Evolutionary conservation across 2,329 filamentous ascomycete species (phyloP).

Genomic region (Furcasterigmium sp.): DNA sequence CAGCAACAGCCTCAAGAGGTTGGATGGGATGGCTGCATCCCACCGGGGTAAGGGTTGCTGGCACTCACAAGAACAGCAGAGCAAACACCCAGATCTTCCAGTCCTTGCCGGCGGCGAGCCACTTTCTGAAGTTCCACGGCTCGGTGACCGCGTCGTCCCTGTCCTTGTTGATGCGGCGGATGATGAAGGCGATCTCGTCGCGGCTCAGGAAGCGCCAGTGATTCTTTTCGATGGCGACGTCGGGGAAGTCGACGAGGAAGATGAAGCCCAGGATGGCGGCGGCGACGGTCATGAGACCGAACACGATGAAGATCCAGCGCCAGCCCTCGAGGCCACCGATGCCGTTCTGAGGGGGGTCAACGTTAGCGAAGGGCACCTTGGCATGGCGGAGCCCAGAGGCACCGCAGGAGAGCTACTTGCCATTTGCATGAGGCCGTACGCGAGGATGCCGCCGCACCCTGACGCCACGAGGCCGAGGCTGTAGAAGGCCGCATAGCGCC

Average conservation of each 20-base stretch:
- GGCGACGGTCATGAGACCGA: conserved; percentile 36
- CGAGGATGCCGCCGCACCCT: conserved; percentile 39
- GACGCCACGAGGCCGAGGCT: conserved; percentile 28
- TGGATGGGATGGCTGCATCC: no score
- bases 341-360: conserved; percentile 35
- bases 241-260: conserved; percentile 37
- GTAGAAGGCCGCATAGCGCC: conserved; percentile 27
- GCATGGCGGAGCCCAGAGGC: no score
- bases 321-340: conserved; percentile 33
- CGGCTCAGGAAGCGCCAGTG: conserved; percentile 51
- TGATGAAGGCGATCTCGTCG: conserved; percentile 60
- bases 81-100: conserved; percentile 63
- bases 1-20: conserved; percentile 1
- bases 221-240: conserved; percentile 41
- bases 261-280: conserved; percentile 28
- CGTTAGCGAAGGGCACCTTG: no score
- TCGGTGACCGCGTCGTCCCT: conserved; percentile 59
- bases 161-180: conserved; percentile 62
- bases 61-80: conserved; percentile 25
- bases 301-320: conserved; percentile 51
- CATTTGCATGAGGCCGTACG: conserved; percentile 36
- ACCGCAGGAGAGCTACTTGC: no score
- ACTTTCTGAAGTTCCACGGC: conserved; percentile 62
- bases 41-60: conserved; percentile 17
- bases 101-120: conserved; percentile 63